Evolutionary conservation across 2,329 filamentous ascomycete genomes (phyloP).

Genomic region (Magnaporthales sp.): DNA sequence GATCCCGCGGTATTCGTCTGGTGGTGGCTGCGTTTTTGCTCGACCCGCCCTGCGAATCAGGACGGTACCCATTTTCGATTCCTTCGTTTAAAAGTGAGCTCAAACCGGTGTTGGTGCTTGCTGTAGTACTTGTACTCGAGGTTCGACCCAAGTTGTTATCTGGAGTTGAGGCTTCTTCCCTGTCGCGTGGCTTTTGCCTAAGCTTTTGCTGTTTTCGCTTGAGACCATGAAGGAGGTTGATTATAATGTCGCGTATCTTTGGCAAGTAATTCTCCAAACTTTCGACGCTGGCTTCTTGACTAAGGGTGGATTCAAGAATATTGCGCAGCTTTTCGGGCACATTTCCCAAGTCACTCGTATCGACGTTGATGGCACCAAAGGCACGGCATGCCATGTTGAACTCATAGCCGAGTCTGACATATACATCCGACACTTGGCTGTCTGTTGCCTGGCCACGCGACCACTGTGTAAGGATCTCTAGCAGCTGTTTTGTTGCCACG

Average conservation of each 20-base stretch:
- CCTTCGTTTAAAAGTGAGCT: conserved; percentile 53
- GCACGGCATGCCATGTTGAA: conserved; percentile 98
- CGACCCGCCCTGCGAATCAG: conserved; percentile 23
- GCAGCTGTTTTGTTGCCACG: conserved; percentile 93
- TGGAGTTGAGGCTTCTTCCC: conserved; percentile 28
- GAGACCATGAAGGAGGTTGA: conserved; percentile 88
- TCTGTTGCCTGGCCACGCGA: conserved; percentile 87
- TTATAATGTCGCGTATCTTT: conserved; percentile 95
- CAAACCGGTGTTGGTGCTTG: conserved; percentile 47
- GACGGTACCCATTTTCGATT: conserved; percentile 42
- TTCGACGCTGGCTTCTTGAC: conserved; percentile 88
- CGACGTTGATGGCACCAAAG: conserved; percentile 94
- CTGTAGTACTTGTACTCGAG: conserved; percentile 50
- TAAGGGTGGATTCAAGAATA: conserved; percentile 91
- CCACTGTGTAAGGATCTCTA: conserved; percentile 97
- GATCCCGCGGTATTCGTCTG: conserved; percentile 32
- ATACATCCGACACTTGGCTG: conserved; percentile 94
- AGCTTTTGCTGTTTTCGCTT: conserved; percentile 96
- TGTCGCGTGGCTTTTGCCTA: conserved; percentile 51
- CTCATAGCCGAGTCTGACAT: conserved; percentile 93
- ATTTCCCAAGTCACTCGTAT: conserved; percentile 87
- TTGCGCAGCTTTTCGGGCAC: conserved; percentile 84
- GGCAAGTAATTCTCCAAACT: conserved; percentile 92
- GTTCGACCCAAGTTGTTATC: conserved; percentile 29
- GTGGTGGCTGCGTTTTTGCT: conserved; percentile 7